Evolutionary conservation across 2,329 filamentous ascomycete genomes (phyloP), one percentile per base, ranked within the genome.

Genomic region (Fusarium sororula): DNA sequence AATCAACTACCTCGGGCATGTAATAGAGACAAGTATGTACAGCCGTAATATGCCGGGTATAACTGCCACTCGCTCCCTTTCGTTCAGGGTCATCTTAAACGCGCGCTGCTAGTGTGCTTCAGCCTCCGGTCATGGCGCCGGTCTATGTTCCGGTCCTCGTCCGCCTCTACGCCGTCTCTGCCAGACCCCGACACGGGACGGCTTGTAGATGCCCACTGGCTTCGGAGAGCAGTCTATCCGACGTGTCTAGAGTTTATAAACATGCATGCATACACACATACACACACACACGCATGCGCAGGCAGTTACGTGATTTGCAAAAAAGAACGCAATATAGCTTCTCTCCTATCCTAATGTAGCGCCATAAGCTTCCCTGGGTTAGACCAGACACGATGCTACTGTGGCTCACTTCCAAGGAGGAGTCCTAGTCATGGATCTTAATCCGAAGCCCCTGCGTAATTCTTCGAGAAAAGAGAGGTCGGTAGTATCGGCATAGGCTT

Each of bases 401-500:
- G 24, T 44, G 58, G 41, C 55, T 58, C 32, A 48, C 53, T 28
- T 44, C 42, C 41, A 45, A 50, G 32, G 30, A 63, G 35, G 38
- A 39, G 50, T 56, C 45, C 37, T 50, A 32, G 41, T 53, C 41
- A 70, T 65, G 66, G 59, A 70, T 59, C 18, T 55, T 28, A 66
- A 53, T 60, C 66, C 26, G 30, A 53, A 26, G 47, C 68, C 66
- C 68, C 60, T 70, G 68, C 44, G 50, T 24, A 61, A 70, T 63
- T 54, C 53, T 70, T 59, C 66, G 66, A 70, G 65, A 68, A 62
- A 42, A 45, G 42, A 32, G 47, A 70, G 53, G 53, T 26, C 67
- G 66, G 68, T 66, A 70, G 66, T 60, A 70, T 66, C 68, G 60
- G 68, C 66, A 70, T 66, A 53, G 54, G 47, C 42, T 54, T 66